Percentiles rank a stretch among this genome's conserved stretches.
phyloP scores from a whole-genome alignment of 441 rosid genomes.

The Rhodomyrtus psidioides region DNA sequence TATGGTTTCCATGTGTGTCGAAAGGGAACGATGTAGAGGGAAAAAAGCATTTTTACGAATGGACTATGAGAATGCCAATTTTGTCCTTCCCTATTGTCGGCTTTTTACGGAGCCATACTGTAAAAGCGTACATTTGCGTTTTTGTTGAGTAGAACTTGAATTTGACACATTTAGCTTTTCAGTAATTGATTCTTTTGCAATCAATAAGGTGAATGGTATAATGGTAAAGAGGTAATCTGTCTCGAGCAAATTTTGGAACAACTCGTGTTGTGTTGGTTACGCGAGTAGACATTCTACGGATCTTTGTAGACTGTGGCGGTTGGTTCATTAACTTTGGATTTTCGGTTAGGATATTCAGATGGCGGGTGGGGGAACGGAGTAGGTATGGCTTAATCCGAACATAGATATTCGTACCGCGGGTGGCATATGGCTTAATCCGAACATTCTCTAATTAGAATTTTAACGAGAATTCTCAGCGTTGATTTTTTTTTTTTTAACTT shows the following conservation, averaged over 20 bases:
- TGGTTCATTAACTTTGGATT: neutral
- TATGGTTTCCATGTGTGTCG: neutral
- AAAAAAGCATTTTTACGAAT: neutral
- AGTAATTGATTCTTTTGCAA: neutral
- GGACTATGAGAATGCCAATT: neutral
- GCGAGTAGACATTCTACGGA: neutral
- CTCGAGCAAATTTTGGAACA: neutral
- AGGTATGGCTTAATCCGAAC: neutral
- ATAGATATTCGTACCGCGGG: too few species aligned
- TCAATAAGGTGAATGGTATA: neutral
- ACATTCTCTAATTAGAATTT: too few species aligned
- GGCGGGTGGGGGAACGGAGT: rapidly evolving
- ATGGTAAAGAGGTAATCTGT: neutral
- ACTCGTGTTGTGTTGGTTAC: neutral
- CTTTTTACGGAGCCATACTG: neutral
- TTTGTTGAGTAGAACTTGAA: neutral
- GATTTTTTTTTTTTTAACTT: too few species aligned
- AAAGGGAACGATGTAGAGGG: neutral
- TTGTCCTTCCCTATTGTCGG: neutral
- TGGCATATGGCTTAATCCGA: neutral
- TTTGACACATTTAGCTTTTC: neutral
- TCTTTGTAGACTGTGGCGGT: neutral
- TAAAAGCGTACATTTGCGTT: neutral
- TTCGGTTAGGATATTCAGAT: neutral
- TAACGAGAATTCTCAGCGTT: too few species aligned